These are phyloP conservation scores for Tylopilus cervinicoccineus DNA, from an alignment of 768 basidiomycete species.

Conservation along the genomic window DNA sequence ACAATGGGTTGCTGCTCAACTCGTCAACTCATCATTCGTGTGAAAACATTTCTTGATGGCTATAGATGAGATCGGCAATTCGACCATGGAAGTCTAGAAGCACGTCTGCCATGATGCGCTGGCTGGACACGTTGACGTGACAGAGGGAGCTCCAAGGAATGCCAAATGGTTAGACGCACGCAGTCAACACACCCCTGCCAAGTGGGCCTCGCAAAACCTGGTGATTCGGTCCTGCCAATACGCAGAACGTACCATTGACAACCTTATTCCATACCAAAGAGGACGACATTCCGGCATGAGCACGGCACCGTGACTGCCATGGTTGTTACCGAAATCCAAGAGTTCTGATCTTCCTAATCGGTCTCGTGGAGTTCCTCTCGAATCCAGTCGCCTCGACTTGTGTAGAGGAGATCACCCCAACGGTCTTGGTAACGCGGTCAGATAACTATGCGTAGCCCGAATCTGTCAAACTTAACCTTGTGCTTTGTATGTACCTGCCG, in stretches of 20 bases:
- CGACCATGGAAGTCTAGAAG: constrained; percentile 2
- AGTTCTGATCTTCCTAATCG: not conserved
- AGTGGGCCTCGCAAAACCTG: not conserved
- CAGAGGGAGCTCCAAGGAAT: not conserved
- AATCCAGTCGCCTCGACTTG: constrained; percentile 4
- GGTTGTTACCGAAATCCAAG: not conserved
- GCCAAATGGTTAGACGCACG: not conserved
- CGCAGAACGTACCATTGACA: constrained; percentile 1
- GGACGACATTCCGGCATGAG: not conserved
- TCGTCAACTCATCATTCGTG: constrained; percentile 1
- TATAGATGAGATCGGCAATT: not conserved
- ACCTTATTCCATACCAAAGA: constrained; percentile 6
- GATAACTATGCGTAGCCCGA: constrained; percentile 9
- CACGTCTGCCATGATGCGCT: not conserved
- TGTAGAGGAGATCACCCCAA: not conserved
- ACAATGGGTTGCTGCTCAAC: not conserved
- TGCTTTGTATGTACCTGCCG: not conserved
- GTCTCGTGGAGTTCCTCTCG: not conserved
- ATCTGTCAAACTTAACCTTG: constrained; percentile 24
- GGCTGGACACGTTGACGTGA: not conserved
- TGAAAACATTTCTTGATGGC: constrained; percentile 8
- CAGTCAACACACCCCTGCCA: not conserved
- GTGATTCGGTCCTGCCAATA: not conserved
- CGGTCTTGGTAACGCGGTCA: constrained; percentile 2
- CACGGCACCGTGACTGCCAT: not conserved